These are phyloP conservation scores for Collybiopsis luxurians DNA, from an alignment of 768 basidiomycete genomes.

Conservation along the genomic window DNA sequence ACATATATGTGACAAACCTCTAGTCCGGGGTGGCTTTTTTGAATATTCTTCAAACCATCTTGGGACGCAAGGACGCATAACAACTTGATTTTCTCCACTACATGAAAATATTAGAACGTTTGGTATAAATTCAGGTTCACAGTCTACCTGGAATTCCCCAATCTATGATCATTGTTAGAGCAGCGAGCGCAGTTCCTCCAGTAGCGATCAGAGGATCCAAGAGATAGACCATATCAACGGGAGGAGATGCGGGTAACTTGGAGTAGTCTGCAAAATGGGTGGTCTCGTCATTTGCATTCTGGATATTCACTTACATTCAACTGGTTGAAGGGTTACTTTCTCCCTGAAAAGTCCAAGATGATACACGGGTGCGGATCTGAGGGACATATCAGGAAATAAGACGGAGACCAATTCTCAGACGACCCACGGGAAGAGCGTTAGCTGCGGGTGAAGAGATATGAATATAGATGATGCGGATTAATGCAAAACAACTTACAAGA, in stretches of 20 bases:
- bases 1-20: constrained; percentile 50
- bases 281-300: background rate
- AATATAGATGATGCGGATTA: too few species aligned
- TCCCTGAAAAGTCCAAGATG: constrained; percentile 90
- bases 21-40: constrained; percentile 67
- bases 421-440: constrained; percentile 81
- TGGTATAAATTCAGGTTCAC: too few species aligned
- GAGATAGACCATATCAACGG: constrained; percentile 82
- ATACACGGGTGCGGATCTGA: constrained; percentile 78
- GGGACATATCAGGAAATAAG: background rate
- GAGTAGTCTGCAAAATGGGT: constrained; percentile 78
- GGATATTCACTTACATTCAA: constrained; percentile 62
- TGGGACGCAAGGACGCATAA: constrained; percentile 79
- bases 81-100: constrained; percentile 76
- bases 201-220: constrained; percentile 94
- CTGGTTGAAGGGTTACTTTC: constrained; percentile 83
- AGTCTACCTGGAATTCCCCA: constrained; percentile 76
- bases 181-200: constrained; percentile 88
- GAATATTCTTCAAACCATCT: constrained; percentile 67
- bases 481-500: constrained; percentile 36
- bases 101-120: too few species aligned
- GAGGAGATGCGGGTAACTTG: constrained; percentile 74
- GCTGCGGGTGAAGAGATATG: constrained; percentile 26
- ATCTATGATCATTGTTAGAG: constrained; percentile 79
- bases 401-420: background rate